Conservation (phyloP, 306 rosid species). For the Biancaea sappan region DNA sequence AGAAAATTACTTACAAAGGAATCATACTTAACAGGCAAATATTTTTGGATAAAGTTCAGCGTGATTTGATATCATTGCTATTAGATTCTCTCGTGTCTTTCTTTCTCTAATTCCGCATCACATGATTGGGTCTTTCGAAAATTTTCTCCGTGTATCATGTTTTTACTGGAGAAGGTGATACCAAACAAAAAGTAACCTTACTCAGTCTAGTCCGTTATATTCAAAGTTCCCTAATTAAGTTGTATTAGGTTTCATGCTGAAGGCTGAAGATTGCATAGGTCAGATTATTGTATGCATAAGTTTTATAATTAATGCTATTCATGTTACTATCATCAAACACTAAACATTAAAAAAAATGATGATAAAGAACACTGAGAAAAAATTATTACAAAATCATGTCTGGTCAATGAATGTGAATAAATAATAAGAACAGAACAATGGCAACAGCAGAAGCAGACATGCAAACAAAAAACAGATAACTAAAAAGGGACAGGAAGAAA, state of each 20-base stretch:
- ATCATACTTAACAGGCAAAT: slow-evolving; percentile 18
- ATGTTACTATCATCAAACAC: not conserved
- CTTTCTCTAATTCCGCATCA: not conserved
- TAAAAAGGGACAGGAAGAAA: not conserved
- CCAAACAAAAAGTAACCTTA: no score
- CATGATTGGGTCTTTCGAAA: not conserved
- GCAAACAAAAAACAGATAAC: slow-evolving; percentile 24
- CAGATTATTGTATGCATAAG: not conserved
- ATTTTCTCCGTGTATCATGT: not conserved
- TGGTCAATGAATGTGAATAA: slow-evolving; percentile 29
- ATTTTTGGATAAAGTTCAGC: no score
- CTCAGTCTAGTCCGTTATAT: no score
- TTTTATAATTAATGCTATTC: not conserved
- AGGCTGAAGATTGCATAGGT: slow-evolving; percentile 6
- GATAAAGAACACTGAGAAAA: slow-evolving; percentile 22
- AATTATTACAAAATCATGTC: not conserved
- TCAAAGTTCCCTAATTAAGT: not conserved
- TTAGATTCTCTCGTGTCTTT: no score
- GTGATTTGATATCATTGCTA: no score
- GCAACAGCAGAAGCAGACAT: slow-evolving; percentile 7
- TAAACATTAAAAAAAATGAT: slow-evolving; percentile 11
- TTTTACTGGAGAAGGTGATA: not conserved
- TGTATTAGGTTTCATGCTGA: not conserved
- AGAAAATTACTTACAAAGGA: slow-evolving; percentile 8
- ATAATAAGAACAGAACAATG: not conserved